These are phyloP conservation scores for Neonectria hederae DNA, from an alignment of 2,329 filamentous ascomycete genomes.

Conservation along the genomic window DNA sequence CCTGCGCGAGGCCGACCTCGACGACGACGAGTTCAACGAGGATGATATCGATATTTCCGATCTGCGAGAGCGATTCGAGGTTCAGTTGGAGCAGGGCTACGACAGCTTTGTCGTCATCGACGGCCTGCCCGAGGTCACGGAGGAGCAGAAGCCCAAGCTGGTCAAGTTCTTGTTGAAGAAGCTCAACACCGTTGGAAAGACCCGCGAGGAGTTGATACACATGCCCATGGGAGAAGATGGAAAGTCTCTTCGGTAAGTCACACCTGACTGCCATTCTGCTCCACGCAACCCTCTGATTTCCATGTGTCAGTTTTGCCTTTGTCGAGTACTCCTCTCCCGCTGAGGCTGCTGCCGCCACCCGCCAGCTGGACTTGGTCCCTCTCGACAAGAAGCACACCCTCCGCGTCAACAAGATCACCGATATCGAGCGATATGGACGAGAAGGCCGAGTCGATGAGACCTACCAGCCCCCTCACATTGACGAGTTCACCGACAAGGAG, in stretches of 20 bases:
- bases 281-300: conserved; percentile 22
- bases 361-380: conserved; percentile 84
- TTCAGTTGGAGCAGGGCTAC: conserved; percentile 93
- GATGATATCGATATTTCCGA: conserved; percentile 96
- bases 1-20: conserved; percentile 88
- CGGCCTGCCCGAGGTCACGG: conserved; percentile 87
- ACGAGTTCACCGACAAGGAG: conserved; percentile 90
- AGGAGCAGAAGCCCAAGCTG: conserved; percentile 92
- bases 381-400: conserved; percentile 98
- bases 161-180: conserved; percentile 97
- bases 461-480: conserved; percentile 82
- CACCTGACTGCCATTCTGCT: not conserved
- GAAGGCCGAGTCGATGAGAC: conserved; percentile 94
- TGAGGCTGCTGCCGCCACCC: conserved; percentile 89
- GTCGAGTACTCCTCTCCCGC: conserved; percentile 93
- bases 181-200: conserved; percentile 84
- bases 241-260: conserved; percentile 81
- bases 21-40: conserved; percentile 86
- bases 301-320: conserved; percentile 80
- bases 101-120: conserved; percentile 97
- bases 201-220: conserved; percentile 85
- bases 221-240: conserved; percentile 94
- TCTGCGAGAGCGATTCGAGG: conserved; percentile 92
- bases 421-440: conserved; percentile 94
- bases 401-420: conserved; percentile 96